phyloP scores from a whole-genome alignment of 257 asterid genomes.

The Echites panduratus region DNA sequence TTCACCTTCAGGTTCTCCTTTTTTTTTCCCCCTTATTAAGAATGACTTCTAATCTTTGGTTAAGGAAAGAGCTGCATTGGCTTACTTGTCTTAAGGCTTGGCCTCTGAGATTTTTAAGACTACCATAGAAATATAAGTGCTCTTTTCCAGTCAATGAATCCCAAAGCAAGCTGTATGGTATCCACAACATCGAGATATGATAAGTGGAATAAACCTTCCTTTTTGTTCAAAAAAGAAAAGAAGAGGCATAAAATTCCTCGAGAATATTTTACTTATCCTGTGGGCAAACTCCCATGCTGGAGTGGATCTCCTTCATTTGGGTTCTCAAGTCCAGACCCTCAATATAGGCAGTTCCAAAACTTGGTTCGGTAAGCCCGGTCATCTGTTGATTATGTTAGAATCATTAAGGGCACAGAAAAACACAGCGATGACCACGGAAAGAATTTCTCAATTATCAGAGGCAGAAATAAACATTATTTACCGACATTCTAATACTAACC shows the following conservation, averaged over 20 bases:
- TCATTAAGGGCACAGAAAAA: background rate
- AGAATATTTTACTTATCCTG: constrained; percentile 65
- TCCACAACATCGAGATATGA: background rate
- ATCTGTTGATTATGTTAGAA: constrained; percentile 37
- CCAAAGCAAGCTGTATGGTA: constrained; percentile 71
- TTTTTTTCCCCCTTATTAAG: too few relatives aligned
- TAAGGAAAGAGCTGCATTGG: too few relatives aligned
- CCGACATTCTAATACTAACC: constrained; percentile 42
- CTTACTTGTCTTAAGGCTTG: constrained; percentile 59
- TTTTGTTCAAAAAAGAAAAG: background rate
- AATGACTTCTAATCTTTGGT: too few relatives aligned
- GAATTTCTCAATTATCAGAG: background rate
- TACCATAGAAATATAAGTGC: constrained; percentile 85
- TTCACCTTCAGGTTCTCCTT: background rate
- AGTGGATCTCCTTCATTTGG: constrained; percentile 71
- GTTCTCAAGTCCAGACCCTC: constrained; percentile 66
- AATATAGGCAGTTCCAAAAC: constrained; percentile 73
- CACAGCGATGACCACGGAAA: background rate
- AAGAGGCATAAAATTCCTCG: background rate
- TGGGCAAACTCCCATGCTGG: constrained; percentile 98
- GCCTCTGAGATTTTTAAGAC: constrained; percentile 90
- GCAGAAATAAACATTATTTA: constrained; percentile 9
- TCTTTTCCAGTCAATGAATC: constrained; percentile 79
- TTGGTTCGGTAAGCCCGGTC: constrained; percentile 86
- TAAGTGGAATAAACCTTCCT: background rate